A percentile compares a stretch with the other conserved stretches of the same genome.
Conservation (phyloP, 2,329 filamentous ascomycete genomes). For the Elsinoe necatrix region DNA sequence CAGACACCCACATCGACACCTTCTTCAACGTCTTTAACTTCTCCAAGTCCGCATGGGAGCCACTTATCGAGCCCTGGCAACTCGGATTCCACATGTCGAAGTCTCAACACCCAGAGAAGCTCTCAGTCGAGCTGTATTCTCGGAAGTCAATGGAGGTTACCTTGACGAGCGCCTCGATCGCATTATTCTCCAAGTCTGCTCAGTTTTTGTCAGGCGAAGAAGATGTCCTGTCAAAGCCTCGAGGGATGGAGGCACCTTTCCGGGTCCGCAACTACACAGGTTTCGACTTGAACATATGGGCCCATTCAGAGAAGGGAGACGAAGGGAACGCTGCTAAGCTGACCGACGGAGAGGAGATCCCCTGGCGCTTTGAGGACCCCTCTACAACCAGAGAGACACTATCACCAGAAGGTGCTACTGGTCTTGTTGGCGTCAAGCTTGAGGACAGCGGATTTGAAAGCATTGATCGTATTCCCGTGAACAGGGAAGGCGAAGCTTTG, state of each 20-base stretch:
- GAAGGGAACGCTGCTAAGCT: slow-evolving; percentile 67
- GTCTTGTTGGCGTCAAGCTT: slow-evolving; percentile 71
- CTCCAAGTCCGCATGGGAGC: slow-evolving; percentile 97
- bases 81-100: slow-evolving; percentile 83
- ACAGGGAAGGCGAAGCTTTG: slow-evolving; percentile 85
- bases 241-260: slow-evolving; percentile 86
- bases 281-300: slow-evolving; percentile 78
- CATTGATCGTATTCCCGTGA: slow-evolving; percentile 79
- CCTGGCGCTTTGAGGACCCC: slow-evolving; percentile 96
- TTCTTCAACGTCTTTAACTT: slow-evolving; percentile 99
- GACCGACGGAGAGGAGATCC: slow-evolving; percentile 78
- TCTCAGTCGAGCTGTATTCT: slow-evolving; percentile 79
- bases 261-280: slow-evolving; percentile 92
- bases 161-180: slow-evolving; percentile 86
- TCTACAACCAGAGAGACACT: slow-evolving; percentile 93
- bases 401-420: slow-evolving; percentile 70
- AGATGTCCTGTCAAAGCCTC: slow-evolving; percentile 86
- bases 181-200: slow-evolving; percentile 83
- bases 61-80: slow-evolving; percentile 90
- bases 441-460: slow-evolving; percentile 92
- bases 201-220: slow-evolving; percentile 82
- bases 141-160: slow-evolving; percentile 88
- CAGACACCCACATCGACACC: slow-evolving; percentile 82
- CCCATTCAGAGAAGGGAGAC: slow-evolving; percentile 63
- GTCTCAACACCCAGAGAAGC: slow-evolving; percentile 62